Evolutionary conservation across 139 green algal genomes (phyloP).

Genomic region (Volvox reticuliferus): DNA sequence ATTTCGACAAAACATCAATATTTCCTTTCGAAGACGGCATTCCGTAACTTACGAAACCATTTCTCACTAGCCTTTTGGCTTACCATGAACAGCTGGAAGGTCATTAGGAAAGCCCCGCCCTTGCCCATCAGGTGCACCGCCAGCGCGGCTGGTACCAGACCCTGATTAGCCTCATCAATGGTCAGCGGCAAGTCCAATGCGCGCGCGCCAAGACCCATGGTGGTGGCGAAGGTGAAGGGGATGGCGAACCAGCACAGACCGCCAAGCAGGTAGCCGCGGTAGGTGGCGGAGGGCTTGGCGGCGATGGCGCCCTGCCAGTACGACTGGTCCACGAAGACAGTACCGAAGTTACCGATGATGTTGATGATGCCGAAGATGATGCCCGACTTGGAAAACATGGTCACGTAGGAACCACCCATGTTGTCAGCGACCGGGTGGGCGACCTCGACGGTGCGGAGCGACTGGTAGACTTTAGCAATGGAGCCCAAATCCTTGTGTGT

Average conservation of each 20-base stretch:
- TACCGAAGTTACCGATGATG: conserved; percentile 97
- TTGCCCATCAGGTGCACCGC: conserved; percentile 88
- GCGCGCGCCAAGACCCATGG: conserved; percentile 86
- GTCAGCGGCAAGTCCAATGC: conserved; percentile 93
- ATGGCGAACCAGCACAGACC: conserved; percentile 95
- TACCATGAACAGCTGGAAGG: conserved; percentile 83
- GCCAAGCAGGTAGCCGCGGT: conserved; percentile 85
- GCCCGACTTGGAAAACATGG: conserved; percentile 90
- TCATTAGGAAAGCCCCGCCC: conserved; percentile 84
- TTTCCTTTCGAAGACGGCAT: too few species aligned
- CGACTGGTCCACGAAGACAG: conserved; percentile 92
- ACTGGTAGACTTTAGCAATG: conserved; percentile 76
- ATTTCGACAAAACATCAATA: too few species aligned
- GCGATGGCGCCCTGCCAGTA: conserved; percentile 95
- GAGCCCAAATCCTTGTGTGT: conserved; percentile 56
- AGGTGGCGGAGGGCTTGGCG: conserved; percentile 84
- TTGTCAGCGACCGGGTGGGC: conserved; percentile 82
- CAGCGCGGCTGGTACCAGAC: conserved; percentile 89
- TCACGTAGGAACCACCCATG: conserved; percentile 89
- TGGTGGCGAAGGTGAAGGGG: conserved; percentile 94
- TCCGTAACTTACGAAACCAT: too few species aligned
- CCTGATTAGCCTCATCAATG: conserved; percentile 70
- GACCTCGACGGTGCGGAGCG: conserved; percentile 61
- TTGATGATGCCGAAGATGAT: conserved; percentile 98
- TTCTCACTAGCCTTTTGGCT: background rate